phyloP scores from a whole-genome alignment of 176 grass and related monocot genomes.

The Paspalum notatum region DNA sequence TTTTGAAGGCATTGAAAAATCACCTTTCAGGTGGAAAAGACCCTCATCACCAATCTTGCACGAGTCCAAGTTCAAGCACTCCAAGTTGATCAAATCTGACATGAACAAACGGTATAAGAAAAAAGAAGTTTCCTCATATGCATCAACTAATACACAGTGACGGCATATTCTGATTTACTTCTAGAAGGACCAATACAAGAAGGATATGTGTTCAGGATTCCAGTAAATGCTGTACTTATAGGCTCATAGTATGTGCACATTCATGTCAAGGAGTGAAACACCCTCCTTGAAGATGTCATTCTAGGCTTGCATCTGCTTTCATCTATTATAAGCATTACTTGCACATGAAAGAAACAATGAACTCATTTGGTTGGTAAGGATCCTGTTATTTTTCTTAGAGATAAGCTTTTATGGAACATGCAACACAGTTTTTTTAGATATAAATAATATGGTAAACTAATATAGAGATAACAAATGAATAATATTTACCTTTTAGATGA shows the following conservation, averaged over 20 bases:
- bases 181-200: constrained; percentile 29
- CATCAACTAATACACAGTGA: constrained; percentile 2
- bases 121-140: not conserved
- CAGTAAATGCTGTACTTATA: constrained; percentile 17
- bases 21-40: constrained; percentile 80
- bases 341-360: constrained; percentile 13
- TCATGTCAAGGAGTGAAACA: constrained; percentile 20
- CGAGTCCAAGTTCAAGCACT: constrained; percentile 96
- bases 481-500: constrained; percentile 66
- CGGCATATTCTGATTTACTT: constrained; percentile 23
- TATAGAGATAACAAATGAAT: constrained; percentile 6
- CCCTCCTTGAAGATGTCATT: constrained; percentile 1
- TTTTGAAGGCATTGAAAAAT: constrained; percentile 20
- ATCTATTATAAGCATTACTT: constrained; percentile 31
- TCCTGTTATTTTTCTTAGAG: constrained; percentile 17
- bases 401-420: not conserved
- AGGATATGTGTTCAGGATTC: not conserved
- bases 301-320: constrained; percentile 12
- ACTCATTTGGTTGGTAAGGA: not conserved
- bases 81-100: constrained; percentile 84
- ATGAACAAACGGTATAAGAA: constrained; percentile 39
- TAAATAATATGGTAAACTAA: not conserved
- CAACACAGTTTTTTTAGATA: not conserved
- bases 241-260: not conserved
- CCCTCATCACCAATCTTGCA: constrained; percentile 89